Evolutionary conservation across 2,329 filamentous ascomycete genomes (phyloP).

Genomic region (Atkinsonella texensis): DNA sequence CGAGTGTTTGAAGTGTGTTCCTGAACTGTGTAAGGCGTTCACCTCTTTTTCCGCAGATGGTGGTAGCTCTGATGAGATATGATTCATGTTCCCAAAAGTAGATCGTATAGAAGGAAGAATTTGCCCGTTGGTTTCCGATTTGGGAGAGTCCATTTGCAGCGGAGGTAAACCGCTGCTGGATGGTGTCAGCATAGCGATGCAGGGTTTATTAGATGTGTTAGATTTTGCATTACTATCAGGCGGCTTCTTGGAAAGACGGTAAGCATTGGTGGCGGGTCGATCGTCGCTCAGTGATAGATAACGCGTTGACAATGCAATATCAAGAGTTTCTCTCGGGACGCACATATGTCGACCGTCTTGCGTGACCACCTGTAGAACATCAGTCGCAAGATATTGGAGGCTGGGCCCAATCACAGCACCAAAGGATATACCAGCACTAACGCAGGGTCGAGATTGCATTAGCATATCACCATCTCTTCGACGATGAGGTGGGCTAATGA

Average conservation of each 20-base stretch:
- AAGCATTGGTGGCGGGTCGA: constrained; percentile 8
- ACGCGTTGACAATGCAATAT: constrained; percentile 19
- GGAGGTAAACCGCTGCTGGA: constrained; percentile 23
- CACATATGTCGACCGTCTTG: constrained; percentile 8
- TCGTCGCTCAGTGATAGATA: constrained; percentile 25
- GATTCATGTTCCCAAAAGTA: constrained; percentile 23
- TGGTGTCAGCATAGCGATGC: constrained; percentile 13
- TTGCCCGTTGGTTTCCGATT: constrained; percentile 22
- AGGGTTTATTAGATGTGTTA: constrained; percentile 12
- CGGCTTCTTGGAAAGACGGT: constrained; percentile 4
- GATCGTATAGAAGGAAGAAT: constrained; percentile 27
- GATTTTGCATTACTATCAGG: constrained; percentile 5
- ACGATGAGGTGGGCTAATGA: not conserved
- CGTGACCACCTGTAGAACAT: constrained; percentile 19
- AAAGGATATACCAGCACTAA: not conserved
- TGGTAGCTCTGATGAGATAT: constrained; percentile 18
- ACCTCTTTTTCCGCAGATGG: constrained; percentile 21
- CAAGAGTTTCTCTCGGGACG: constrained; percentile 12
- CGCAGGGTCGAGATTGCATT: not conserved
- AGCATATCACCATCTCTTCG: not conserved
- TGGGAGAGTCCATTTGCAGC: constrained; percentile 24
- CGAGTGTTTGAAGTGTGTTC: constrained; percentile 20
- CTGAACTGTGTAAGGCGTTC: constrained; percentile 13
- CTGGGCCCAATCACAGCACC: constrained; percentile 8
- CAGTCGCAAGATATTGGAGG: constrained; percentile 21